These are phyloP conservation scores for Fusarium mundagurra DNA, from an alignment of 2,329 filamentous ascomycete species.

Conservation along the genomic window DNA sequence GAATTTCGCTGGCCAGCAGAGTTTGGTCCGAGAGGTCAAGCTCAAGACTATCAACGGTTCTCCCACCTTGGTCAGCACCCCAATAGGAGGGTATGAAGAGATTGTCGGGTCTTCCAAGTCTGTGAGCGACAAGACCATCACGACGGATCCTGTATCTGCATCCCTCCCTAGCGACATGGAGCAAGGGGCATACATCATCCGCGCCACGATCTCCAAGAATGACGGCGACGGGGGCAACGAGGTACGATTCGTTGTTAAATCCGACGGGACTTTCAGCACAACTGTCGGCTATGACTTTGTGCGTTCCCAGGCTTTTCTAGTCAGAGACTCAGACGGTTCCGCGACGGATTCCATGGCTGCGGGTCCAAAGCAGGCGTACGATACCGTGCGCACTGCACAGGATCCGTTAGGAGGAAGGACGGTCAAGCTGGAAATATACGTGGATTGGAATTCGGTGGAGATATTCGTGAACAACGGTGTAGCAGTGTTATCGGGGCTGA, in stretches of 20 bases:
- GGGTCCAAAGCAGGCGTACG: neutral
- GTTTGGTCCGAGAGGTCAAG: neutral
- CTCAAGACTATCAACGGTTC: neutral
- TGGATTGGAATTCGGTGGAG: neutral
- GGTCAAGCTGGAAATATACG: neutral
- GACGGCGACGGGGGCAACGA: neutral
- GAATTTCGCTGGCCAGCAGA: neutral
- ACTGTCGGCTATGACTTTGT: neutral
- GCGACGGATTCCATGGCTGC: neutral
- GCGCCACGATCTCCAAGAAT: neutral
- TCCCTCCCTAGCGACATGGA: neutral
- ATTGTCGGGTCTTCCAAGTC: rapidly evolving
- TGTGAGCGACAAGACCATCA: neutral
- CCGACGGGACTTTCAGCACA: neutral
- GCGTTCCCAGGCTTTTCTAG: neutral
- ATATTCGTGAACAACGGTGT: neutral
- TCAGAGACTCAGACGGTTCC: neutral
- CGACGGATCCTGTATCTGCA: neutral
- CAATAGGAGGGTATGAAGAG: neutral
- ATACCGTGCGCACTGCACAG: neutral
- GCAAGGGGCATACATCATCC: neutral
- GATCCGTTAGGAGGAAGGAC: neutral
- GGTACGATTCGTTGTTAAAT: neutral
- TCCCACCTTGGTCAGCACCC: neutral
- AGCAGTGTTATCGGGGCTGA: neutral